These are phyloP conservation scores for Penicillium silybi DNA, from an alignment of 495 filamentous ascomycete genomes.

Conservation along the genomic window DNA sequence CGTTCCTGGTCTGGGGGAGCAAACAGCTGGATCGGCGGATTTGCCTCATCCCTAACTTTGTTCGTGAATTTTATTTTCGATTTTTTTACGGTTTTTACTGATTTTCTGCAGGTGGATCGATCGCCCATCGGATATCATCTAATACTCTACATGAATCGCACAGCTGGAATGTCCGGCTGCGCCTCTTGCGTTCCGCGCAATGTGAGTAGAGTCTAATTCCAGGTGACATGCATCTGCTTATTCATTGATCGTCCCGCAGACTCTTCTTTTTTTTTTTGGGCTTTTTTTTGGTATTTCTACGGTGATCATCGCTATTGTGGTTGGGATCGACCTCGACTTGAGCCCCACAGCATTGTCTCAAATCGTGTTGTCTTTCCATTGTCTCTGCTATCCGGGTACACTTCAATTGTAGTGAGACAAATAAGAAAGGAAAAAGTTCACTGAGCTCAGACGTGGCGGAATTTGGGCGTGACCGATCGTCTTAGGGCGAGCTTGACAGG, in stretches of 20 bases:
- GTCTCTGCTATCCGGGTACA: not conserved
- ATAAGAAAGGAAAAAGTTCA: not conserved
- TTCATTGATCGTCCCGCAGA: not conserved
- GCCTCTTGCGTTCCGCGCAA: slow-evolving; percentile 18
- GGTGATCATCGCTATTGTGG: not conserved
- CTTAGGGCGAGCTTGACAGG: slow-evolving; percentile 6
- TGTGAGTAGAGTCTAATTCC: slow-evolving; percentile 24
- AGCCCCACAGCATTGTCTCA: not conserved
- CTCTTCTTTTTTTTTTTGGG: not conserved
- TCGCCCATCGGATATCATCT: slow-evolving; percentile 3
- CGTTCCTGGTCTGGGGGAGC: slow-evolving; percentile 18
- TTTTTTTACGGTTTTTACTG: slow-evolving; percentile 11
- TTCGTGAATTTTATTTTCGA: slow-evolving; percentile 2
- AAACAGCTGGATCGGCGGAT: slow-evolving; percentile 16
- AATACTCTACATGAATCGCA: not conserved
- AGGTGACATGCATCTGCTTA: slow-evolving; percentile 12
- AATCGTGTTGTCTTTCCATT: not conserved
- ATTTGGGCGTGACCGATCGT: slow-evolving; percentile 12
- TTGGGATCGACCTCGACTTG: not conserved
- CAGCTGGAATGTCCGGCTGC: slow-evolving; percentile 19
- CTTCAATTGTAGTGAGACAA: not conserved
- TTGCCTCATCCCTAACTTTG: slow-evolving; percentile 32
- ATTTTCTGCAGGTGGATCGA: slow-evolving; percentile 8
- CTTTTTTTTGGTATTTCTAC: slow-evolving; percentile 9
- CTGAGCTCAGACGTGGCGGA: slow-evolving; percentile 7